These are phyloP conservation scores for Erodium moschatum DNA, from an alignment of 441 rosid genomes.

Conservation along the genomic window DNA sequence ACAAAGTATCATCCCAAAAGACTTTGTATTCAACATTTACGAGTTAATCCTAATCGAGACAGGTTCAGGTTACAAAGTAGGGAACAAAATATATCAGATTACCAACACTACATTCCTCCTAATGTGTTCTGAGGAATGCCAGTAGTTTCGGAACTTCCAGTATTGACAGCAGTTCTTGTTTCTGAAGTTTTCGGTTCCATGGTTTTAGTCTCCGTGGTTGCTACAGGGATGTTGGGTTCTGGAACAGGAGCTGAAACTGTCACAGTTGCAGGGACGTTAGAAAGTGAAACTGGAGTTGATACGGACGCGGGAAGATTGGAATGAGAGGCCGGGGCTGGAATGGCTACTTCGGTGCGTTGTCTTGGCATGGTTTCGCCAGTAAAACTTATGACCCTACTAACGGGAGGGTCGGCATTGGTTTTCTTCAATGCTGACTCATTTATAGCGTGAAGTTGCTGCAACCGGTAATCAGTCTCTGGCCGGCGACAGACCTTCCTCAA, in stretches of 20 bases:
- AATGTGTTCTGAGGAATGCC: slow-evolving; percentile 5
- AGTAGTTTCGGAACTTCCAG: no score
- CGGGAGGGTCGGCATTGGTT: slow-evolving; percentile 18
- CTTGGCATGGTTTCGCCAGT: slow-evolving; percentile 27
- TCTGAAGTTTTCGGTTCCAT: slow-evolving; percentile 17
- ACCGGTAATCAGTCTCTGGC: slow-evolving; percentile 90
- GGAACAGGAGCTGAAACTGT: background rate
- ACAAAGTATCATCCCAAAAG: no score
- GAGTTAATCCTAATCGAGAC: no score
- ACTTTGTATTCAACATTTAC: no score
- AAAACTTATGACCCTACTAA: slow-evolving; percentile 12
- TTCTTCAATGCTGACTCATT: slow-evolving; percentile 36
- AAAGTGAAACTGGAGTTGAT: background rate
- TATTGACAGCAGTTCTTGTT: no score
- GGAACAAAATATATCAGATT: no score
- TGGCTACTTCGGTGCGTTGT: slow-evolving; percentile 17
- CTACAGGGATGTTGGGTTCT: background rate
- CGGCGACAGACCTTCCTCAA: slow-evolving; percentile 83
- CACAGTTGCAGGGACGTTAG: no score
- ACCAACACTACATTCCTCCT: no score
- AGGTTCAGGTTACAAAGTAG: no score
- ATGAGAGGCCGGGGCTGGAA: no score
- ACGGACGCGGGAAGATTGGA: slow-evolving; percentile 4
- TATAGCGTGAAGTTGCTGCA: slow-evolving; percentile 77
- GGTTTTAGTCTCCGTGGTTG: background rate